A percentile compares a stretch with the other conserved stretches of the same genome.
These are phyloP conservation scores for Solanum hybrid DNA, from an alignment of 305 asterid species.

Conservation along the genomic window DNA sequence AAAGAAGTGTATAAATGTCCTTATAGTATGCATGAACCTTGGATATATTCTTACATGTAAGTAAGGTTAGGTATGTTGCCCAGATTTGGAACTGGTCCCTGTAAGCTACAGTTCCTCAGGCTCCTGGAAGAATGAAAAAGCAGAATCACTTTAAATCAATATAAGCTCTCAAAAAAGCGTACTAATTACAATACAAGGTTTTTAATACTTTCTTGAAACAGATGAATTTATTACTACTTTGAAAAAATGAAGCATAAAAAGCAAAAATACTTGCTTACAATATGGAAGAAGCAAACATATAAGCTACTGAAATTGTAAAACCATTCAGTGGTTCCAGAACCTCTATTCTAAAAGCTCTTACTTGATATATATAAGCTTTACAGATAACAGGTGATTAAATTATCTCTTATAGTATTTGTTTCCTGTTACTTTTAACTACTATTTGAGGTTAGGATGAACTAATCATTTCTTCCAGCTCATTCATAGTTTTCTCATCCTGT, in stretches of 20 bases:
- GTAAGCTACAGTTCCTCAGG: conserved; percentile 91
- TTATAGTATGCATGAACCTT: neutral
- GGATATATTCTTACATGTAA: conserved; percentile 55
- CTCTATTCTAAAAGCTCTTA: neutral
- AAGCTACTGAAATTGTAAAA: neutral
- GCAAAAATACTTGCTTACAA: neutral
- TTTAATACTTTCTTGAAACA: neutral
- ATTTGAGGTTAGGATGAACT: neutral
- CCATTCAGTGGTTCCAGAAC: neutral
- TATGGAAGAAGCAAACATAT: neutral
- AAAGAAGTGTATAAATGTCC: neutral
- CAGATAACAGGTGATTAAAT: neutral
- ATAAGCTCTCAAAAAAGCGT: neutral
- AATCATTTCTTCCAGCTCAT: neutral
- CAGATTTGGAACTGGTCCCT: conserved; percentile 76
- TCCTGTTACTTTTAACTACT: neutral
- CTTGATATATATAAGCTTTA: neutral
- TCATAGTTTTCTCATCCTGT: neutral
- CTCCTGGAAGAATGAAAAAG: conserved; percentile 51
- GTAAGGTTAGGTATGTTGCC: conserved; percentile 54
- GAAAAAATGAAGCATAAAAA: conserved; percentile 1
- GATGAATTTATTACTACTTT: neutral
- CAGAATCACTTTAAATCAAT: neutral
- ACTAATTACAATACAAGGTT: neutral
- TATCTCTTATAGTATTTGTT: neutral